Conservation (phyloP, 1,284 basidiomycete genomes). For the Rhodotorula sp. region DNA sequence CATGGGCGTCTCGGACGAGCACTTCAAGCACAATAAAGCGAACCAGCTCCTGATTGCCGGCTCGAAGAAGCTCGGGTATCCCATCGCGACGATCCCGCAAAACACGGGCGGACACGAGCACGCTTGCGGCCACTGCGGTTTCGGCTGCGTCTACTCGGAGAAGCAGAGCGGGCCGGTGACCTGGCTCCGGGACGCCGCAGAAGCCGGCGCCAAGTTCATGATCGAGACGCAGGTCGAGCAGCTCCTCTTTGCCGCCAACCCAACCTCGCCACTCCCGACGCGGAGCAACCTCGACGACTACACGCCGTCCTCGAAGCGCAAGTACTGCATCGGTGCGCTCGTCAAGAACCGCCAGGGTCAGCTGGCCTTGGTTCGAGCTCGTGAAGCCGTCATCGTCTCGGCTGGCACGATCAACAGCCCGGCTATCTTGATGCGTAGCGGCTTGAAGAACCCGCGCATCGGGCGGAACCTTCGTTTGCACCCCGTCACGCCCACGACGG, state of each 20-base stretch:
- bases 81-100: slow-evolving; percentile 42
- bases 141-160: slow-evolving; percentile 49
- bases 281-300: slow-evolving; percentile 35
- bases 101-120: slow-evolving; percentile 51
- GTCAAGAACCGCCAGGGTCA: slow-evolving; percentile 38
- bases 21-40: slow-evolving; percentile 49
- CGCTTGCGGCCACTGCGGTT: slow-evolving; percentile 51
- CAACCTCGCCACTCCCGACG: slow-evolving; percentile 9
- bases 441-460: slow-evolving; percentile 52
- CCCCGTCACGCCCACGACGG: slow-evolving; percentile 49
- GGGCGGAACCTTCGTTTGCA: slow-evolving; percentile 54
- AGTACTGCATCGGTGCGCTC: slow-evolving; percentile 43
- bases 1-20: slow-evolving; percentile 50
- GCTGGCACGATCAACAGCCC: slow-evolving; percentile 53
- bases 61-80: slow-evolving; percentile 36
- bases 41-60: slow-evolving; percentile 49
- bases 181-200: slow-evolving; percentile 50
- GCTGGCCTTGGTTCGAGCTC: slow-evolving; percentile 46
- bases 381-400: slow-evolving; percentile 50
- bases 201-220: slow-evolving; percentile 49
- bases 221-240: slow-evolving; percentile 48
- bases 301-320: slow-evolving; percentile 10
- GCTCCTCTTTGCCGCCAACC: slow-evolving; percentile 46
- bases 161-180: slow-evolving; percentile 49
- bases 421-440: slow-evolving; percentile 52